Base-by-base conservation (phyloP, 768 basidiomycete species). In the Lenzites betulinus region DNA sequence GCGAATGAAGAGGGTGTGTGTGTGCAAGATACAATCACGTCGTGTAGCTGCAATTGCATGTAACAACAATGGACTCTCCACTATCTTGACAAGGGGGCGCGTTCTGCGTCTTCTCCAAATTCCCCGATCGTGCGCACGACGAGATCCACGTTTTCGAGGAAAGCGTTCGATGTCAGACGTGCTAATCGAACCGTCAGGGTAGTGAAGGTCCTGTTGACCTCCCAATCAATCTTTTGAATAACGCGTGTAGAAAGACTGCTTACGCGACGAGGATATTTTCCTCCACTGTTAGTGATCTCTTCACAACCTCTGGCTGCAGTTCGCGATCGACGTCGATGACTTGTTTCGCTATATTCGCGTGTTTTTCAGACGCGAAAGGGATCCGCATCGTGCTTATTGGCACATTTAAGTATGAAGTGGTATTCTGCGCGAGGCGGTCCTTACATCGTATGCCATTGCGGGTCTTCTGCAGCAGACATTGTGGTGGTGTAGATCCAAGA, bases 251-350 rank as follows among this genome's bases (percentile, higher is more conserved):
- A 33, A 33, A 11, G 30, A 11, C 30, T 16, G 81, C 92, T 60
- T 73, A 97, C 94, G 87, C 92, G 28, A 91, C 77, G 38, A 97
- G 78, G 3, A 83, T 78, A 54, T 88, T 79, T 38, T 79, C 87
- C 46, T 92, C 84, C 1, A 92, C 83, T 0, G 74, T 74, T 43
- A 96, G 72, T n/a, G 77, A 80, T 61, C 93, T 81, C 70, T 86
- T 85, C 23, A 96, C 93, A 11, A 88, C 87, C 46, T 89, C 82
- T 3, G 86, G 85, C 66, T 95, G 92, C 41, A 95, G 79, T 73
- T 95, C 94, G 20, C 79, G 76, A 74, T 97, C 94, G 33, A 97
- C 94, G 62, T 90, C 87, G 69, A 97, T 90, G 62, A 84, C 88
- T 72, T 87, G 85, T 70, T 87, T 89, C 25, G 90, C 93, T 66